These are phyloP conservation scores for Apophysomyces variabilis DNA, from an alignment of 371 early-diverging fungal genomes.

Conservation along the genomic window DNA sequence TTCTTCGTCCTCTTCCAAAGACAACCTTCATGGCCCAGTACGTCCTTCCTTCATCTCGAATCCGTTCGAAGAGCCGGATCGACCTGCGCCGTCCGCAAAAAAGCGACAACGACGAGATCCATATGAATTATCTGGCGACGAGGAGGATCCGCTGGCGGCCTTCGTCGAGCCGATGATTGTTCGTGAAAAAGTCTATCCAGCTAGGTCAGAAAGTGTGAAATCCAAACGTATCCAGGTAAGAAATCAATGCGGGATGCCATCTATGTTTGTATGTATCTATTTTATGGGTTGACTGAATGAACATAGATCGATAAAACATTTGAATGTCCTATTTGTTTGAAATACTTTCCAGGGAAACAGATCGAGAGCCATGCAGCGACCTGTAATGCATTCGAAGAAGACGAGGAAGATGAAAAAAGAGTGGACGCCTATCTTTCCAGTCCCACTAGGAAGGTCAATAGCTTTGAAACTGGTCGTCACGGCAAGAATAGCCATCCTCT, in stretches of 20 bases:
- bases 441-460: background rate
- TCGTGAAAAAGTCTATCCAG: background rate
- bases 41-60: background rate
- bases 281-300: too few species aligned
- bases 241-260: background rate
- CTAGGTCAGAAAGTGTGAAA: background rate
- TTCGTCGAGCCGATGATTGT: constrained; percentile 7
- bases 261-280: too few species aligned
- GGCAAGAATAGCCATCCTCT: too few species aligned
- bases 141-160: constrained; percentile 1
- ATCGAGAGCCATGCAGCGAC: background rate
- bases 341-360: background rate
- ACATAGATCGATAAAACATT: background rate
- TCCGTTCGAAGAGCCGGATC: background rate
- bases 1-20: too few species aligned
- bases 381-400: background rate
- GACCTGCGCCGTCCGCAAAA: background rate
- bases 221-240: background rate
- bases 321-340: constrained; percentile 1
- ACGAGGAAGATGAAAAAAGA: background rate
- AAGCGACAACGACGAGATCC: background rate
- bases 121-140: background rate
- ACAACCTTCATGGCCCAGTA: background rate
- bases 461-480: background rate
- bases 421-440: background rate